Base-by-base conservation (phyloP, 306 rosid genomes). In the Casuarina cunninghamiana region DNA sequence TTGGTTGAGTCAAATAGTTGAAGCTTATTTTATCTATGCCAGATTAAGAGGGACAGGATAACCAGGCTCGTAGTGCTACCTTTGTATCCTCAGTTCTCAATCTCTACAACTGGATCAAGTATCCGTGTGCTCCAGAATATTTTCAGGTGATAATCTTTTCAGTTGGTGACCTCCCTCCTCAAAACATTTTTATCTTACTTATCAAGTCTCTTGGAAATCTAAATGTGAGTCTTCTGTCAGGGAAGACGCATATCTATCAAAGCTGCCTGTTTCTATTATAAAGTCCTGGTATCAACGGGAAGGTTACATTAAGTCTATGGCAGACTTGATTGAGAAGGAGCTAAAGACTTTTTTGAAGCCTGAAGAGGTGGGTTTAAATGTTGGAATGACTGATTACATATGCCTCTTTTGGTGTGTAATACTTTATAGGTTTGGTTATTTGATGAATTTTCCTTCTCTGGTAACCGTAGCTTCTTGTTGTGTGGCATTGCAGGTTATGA, bases 31-130 rank as follows among this genome's bases (percentile, higher is more conserved):
- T 80, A 37, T 84, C 53, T 37, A 1, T 81, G 81, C 78, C 86
- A 96, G 99, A 93, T 96, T 82, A 96, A 96, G 90, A 89, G 75
- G 78, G 99, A 96, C 73, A 77, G 83, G 78, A 91, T 96, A 85
- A 93, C 98, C 54, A 96, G 89, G 84, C 98, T 96, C 71, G 99
- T 96, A 77, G 98, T 96, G 82, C 86, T 96, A 75, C 99, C 99
- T 53, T 87, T 96, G 21, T 96, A 96, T 84, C 99, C 99, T 72
- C 99, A 96, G 72, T 96, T 88, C 82, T 96, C 99, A 85, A 96
- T 96, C 82, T 96, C 99, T 61, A 96, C 99, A n/a, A 96, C 99
- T 60, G 99, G 99, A 81, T 96, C 99, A 49, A 96, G 99, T 81
- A 76, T 96, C 76, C 91, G 97, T 50, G 96, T 93, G 58, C 92